These are phyloP conservation scores for Diversispora epigaea DNA, from an alignment of 192 early-diverging fungal genomes.

Conservation along the genomic window DNA sequence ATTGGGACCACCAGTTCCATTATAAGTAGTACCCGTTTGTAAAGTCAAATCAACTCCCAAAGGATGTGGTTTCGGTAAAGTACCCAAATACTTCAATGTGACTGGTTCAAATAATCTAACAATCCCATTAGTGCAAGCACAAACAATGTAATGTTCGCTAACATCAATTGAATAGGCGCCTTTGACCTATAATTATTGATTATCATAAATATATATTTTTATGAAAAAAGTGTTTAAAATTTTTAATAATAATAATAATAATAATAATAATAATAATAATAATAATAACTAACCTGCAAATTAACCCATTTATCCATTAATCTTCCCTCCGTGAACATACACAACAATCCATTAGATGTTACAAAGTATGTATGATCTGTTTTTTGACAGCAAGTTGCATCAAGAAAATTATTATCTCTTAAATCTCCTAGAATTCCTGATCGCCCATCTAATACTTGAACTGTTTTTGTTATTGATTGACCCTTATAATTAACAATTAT, in stretches of 20 bases:
- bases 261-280: background rate
- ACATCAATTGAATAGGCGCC: conserved; percentile 63
- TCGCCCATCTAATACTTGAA: conserved; percentile 65
- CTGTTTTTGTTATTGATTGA: conserved; percentile 17
- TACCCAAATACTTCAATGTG: conserved; percentile 69
- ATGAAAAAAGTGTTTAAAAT: background rate
- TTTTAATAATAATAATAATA: background rate
- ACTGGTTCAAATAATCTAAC: conserved; percentile 73
- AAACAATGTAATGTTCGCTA: conserved; percentile 60
- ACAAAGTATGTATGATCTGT: conserved; percentile 60
- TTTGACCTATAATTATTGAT: conserved; percentile 46
- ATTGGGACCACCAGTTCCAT: conserved; percentile 31
- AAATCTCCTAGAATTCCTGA: conserved; percentile 67
- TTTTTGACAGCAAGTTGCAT: conserved; percentile 55
- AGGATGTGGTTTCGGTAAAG: conserved; percentile 69
- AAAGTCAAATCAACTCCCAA: conserved; percentile 55
- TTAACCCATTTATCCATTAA: conserved; percentile 82
- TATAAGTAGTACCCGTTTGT: conserved; percentile 17
- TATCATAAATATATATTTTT: background rate
- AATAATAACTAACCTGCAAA: conserved; percentile 57
- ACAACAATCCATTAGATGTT: conserved; percentile 65
- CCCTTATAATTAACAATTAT: background rate
- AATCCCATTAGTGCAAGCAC: conserved; percentile 75
- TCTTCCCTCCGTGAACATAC: conserved; percentile 62
- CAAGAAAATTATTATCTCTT: conserved; percentile 70